These are phyloP conservation scores for Yamadazyma buinensis DNA, from an alignment of 1,139 yeast genomes.

Conservation along the genomic window DNA sequence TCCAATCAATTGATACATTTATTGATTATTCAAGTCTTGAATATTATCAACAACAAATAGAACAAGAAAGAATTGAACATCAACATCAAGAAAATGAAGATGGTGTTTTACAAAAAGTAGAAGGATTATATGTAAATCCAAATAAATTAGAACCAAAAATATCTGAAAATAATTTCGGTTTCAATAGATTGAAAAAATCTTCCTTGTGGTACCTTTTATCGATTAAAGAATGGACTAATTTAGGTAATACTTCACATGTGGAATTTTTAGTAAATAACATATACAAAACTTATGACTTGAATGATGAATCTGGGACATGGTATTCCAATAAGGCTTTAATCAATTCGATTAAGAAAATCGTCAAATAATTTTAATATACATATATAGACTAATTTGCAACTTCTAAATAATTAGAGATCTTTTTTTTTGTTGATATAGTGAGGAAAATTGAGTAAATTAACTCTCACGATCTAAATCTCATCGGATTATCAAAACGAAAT, in stretches of 20 bases:
- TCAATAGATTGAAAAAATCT: constrained; percentile 54
- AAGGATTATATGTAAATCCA: constrained; percentile 10
- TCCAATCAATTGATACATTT: constrained; percentile 4
- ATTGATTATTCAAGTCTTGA: constrained; percentile 10
- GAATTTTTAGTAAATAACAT: constrained; percentile 23
- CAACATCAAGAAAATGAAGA: constrained; percentile 7
- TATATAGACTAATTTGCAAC: no score
- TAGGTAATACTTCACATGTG: constrained; percentile 26
- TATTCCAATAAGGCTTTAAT: constrained; percentile 6
- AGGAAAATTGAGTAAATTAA: no score
- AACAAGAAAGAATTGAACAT: constrained; percentile 9
- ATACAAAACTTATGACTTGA: constrained; percentile 18
- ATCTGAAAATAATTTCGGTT: constrained; percentile 25
- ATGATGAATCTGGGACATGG: constrained; percentile 24
- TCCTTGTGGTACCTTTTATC: constrained; percentile 78
- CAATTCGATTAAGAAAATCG: constrained; percentile 30
- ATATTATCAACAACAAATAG: constrained; percentile 10
- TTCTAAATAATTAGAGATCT: no score
- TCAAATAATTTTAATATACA: no score
- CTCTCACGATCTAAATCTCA: no score
- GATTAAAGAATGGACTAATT: constrained; percentile 63
- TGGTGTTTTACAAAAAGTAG: constrained; percentile 3
- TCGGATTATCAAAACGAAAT: constrained; percentile 32
- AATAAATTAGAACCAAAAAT: constrained; percentile 11
- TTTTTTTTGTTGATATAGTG: no score